phyloP scores from a whole-genome alignment of 78 protist genomes.

The Protostelium mycophagum region DNA sequence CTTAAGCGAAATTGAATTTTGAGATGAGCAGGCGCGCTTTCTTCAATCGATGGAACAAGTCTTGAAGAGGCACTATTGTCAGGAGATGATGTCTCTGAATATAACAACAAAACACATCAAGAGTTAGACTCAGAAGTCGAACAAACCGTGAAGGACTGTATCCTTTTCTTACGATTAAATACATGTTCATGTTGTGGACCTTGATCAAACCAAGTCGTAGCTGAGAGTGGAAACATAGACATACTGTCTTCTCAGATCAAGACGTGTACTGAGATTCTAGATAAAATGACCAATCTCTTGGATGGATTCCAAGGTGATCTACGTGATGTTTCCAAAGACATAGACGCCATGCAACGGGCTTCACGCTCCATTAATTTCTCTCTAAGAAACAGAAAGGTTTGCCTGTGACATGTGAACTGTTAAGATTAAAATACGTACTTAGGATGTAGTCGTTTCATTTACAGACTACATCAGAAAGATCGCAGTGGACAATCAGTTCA shows the following conservation, averaged over 20 bases:
- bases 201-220: background rate
- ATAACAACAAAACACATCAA: background rate
- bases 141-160: background rate
- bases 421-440: background rate
- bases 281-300: background rate
- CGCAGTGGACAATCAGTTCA: background rate
- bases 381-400: background rate
- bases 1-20: background rate
- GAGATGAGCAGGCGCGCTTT: background rate
- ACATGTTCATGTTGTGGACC: background rate
- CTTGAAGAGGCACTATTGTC: background rate
- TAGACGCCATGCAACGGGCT: background rate
- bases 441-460: background rate
- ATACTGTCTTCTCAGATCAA: background rate
- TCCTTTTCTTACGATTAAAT: background rate
- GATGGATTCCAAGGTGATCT: background rate
- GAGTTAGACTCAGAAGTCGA: background rate
- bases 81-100: background rate
- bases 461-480: background rate
- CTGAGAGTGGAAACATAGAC: background rate
- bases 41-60: background rate
- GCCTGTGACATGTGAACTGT: background rate
- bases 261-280: background rate
- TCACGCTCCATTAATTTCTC: background rate
- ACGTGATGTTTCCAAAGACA: background rate